Evolutionary conservation across 306 rosid genomes (phyloP), one percentile per base, ranked within the genome.

Genomic region (Herpetospermum pedunculosum): DNA sequence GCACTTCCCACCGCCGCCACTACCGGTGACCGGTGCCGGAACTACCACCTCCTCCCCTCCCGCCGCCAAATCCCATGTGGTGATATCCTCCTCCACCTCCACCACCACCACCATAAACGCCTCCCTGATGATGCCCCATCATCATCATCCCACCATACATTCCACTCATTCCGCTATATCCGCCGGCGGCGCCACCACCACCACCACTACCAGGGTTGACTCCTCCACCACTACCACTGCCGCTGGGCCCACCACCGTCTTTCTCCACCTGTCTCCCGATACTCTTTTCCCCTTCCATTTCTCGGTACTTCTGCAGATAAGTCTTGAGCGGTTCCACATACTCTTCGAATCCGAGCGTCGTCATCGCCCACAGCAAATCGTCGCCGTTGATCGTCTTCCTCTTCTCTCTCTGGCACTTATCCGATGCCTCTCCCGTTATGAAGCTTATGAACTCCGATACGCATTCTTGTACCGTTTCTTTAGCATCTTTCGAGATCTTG

Each of bases 361-460:
- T 86, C 87, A 88, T 88, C 55, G 90, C 90, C 90, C 93, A 88
- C 13, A 88, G 63, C 34, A 86, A 78, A 50, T 88, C 90, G 64
- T 88, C 88, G 65, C 90, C 90, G 87, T 86, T 88, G 80, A 88
- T 82, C 2, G 93, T 88, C 86, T 88, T 88, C 79, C 93, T 79
- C 76, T 88, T 88, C 83, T 86, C 90, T 8, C 88, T 80, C 81
- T 88, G 90, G 70, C 90, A 88, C 87, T 88, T 88, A 44, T 88
- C 94, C 5, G 94, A 88, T 0, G 94, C 87, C 78, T 83, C 90
- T 0, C 87, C 85, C 7, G 89, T 88, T 48, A 88, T 79, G 83
- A 88, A 88, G 86, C 88, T 86, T 69, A 88, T 86, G 77, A 86
- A 88, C 84, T 88, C 89, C 47, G 89, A 86, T 6, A 88, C 88